These are phyloP conservation scores for Talaromyces amestolkiae DNA, from an alignment of 2,329 filamentous ascomycete genomes.

Conservation along the genomic window DNA sequence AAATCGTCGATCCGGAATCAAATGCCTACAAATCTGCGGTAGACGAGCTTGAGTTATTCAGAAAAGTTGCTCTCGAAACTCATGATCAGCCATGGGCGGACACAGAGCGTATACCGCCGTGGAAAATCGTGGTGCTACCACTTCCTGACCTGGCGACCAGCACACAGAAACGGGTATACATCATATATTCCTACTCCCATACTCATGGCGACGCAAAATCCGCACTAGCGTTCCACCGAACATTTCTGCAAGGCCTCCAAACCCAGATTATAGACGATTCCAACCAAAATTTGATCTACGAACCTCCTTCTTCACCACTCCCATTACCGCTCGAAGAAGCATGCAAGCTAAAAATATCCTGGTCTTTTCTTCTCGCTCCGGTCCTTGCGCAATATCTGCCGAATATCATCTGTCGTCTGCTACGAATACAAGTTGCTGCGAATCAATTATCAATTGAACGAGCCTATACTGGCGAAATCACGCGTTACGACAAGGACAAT, in stretches of 20 bases:
- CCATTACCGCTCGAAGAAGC: constrained; percentile 41
- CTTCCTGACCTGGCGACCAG: constrained; percentile 20
- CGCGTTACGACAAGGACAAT: constrained; percentile 27
- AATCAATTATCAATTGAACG: constrained; percentile 20
- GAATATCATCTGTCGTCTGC: constrained; percentile 27
- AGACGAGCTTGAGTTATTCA: constrained; percentile 11
- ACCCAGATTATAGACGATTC: not conserved
- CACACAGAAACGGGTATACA: constrained; percentile 27
- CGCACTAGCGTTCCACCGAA: constrained; percentile 44
- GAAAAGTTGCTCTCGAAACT: constrained; percentile 27
- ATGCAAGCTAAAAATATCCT: constrained; percentile 44
- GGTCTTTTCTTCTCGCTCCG: constrained; percentile 44
- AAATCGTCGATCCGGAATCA: constrained; percentile 22
- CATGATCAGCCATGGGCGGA: constrained; percentile 36
- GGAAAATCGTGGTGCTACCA: constrained; percentile 43
- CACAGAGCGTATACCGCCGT: constrained; percentile 36
- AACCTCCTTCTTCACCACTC: constrained; percentile 23
- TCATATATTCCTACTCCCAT: constrained; percentile 47
- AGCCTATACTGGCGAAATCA: constrained; percentile 32
- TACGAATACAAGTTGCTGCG: constrained; percentile 36
- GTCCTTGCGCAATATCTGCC: constrained; percentile 42
- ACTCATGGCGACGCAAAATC: constrained; percentile 45
- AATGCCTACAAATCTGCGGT: not conserved
- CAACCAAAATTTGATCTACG: not conserved
- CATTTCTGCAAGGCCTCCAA: constrained; percentile 35